Conservation (phyloP, 2,329 filamentous ascomycete species). For the Fusarium ambrosium region DNA sequence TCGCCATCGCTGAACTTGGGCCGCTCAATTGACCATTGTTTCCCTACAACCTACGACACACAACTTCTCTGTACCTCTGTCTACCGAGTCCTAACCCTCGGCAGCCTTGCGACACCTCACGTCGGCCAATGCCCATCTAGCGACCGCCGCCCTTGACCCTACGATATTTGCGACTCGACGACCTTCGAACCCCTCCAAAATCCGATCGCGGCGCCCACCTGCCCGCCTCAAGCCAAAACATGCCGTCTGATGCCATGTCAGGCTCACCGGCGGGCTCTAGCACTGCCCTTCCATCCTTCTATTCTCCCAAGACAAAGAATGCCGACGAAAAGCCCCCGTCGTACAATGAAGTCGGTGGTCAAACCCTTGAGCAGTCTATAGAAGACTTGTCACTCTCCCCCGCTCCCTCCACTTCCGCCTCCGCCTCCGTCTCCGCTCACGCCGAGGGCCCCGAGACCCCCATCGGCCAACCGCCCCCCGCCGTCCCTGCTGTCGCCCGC, state of each 20-base stretch:
- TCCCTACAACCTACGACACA: slow-evolving; percentile 16
- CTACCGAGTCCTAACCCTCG: not conserved
- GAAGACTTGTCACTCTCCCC: slow-evolving; percentile 56
- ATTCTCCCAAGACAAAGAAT: slow-evolving; percentile 57
- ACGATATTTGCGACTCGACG: slow-evolving; percentile 29
- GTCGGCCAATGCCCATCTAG: slow-evolving; percentile 35
- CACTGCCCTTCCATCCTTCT: slow-evolving; percentile 61
- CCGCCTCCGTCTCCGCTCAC: slow-evolving; percentile 28
- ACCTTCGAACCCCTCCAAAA: slow-evolving; percentile 32
- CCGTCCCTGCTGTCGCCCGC: slow-evolving; percentile 87
- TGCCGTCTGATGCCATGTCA: slow-evolving; percentile 48
- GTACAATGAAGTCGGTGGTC: slow-evolving; percentile 24
- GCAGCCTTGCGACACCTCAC: not conserved
- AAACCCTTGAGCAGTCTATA: slow-evolving; percentile 45
- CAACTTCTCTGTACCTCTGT: slow-evolving; percentile 11
- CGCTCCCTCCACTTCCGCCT: slow-evolving; percentile 32
- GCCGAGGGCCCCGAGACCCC: slow-evolving; percentile 36
- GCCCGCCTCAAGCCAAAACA: slow-evolving; percentile 42
- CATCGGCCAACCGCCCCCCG: slow-evolving; percentile 55
- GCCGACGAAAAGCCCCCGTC: slow-evolving; percentile 39
- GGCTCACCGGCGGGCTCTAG: slow-evolving; percentile 51
- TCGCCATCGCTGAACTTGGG: slow-evolving; percentile 39
- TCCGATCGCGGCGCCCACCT: slow-evolving; percentile 41
- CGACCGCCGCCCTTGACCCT: slow-evolving; percentile 9
- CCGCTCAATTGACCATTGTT: slow-evolving; percentile 30